Conservation (phyloP, 106 monocot species). For the Xerophyta viscosa region DNA sequence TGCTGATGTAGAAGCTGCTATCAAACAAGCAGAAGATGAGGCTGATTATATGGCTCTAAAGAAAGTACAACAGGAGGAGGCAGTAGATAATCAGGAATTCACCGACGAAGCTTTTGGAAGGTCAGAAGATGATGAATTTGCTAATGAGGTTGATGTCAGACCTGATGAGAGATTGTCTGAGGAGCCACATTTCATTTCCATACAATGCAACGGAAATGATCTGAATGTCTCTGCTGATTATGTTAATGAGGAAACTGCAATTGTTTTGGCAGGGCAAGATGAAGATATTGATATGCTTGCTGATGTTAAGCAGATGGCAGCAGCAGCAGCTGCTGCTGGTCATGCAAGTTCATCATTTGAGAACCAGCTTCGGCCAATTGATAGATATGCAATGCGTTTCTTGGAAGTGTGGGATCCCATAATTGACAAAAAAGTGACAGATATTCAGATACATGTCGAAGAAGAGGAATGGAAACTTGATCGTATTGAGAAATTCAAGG, state of each 20-base stretch:
- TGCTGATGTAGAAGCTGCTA: constrained; percentile 95
- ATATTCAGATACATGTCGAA: constrained; percentile 39
- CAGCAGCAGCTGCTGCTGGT: constrained; percentile 89
- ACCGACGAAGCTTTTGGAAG: constrained; percentile 74
- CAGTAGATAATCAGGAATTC: constrained; percentile 97
- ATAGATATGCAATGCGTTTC: constrained; percentile 99
- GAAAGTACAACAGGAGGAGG: constrained; percentile 88
- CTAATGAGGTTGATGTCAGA: constrained; percentile 70
- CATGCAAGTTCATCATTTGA: constrained; percentile 97
- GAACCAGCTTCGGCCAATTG: constrained; percentile 89
- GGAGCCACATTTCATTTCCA: constrained; percentile 22
- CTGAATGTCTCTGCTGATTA: background rate
- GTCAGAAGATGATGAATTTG: constrained; percentile 83
- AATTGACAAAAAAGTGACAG: constrained; percentile 66
- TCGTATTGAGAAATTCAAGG: constrained; percentile 88
- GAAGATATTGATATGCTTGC: constrained; percentile 96
- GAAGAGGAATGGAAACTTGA: constrained; percentile 96
- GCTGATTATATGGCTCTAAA: constrained; percentile 99
- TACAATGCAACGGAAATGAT: constrained; percentile 6
- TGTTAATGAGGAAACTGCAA: constrained; percentile 50
- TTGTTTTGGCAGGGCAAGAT: constrained; percentile 40
- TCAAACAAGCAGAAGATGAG: constrained; percentile 96
- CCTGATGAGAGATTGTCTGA: constrained; percentile 34
- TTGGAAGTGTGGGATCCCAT: constrained; percentile 94
- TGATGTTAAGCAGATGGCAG: constrained; percentile 97